Evolutionary conservation across 345 rosid genomes (phyloP).

Genomic region (Leavenworthia alabamica): DNA sequence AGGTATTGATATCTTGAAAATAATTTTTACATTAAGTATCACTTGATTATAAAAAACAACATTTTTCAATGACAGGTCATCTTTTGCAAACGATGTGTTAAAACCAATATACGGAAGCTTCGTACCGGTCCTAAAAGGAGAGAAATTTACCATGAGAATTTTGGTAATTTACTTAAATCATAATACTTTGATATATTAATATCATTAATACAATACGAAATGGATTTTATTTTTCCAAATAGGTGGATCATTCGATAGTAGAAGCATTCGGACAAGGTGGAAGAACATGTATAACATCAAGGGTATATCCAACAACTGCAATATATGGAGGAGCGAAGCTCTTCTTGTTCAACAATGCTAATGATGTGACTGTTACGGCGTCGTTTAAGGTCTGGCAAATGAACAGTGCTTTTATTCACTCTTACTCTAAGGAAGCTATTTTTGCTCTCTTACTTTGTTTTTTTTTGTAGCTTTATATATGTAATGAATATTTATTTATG

Average conservation of each 20-base stretch:
- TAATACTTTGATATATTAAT: neutral
- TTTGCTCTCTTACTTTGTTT: no score
- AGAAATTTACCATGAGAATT: constrained; percentile 59
- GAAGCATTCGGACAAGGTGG: constrained; percentile 25
- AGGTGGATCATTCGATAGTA: constrained; percentile 95
- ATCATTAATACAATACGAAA: neutral
- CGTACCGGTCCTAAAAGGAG: constrained; percentile 62
- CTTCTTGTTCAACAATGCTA: no score
- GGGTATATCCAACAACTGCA: no score
- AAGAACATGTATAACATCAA: no score
- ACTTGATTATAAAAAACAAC: neutral
- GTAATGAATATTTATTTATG: no score
- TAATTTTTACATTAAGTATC: no score
- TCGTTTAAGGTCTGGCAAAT: no score
- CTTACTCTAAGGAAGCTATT: no score
- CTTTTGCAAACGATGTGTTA: constrained; percentile 53
- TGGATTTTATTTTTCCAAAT: neutral
- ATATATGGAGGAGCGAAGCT: no score
- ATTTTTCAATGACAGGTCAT: constrained; percentile 47
- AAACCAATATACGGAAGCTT: constrained; percentile 56
- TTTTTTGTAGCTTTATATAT: no score
- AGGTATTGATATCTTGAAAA: constrained; percentile 37
- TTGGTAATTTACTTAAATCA: constrained; percentile 39
- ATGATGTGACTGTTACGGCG: no score
- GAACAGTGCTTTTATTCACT: no score